Conservation (phyloP, 306 rosid genomes). For the Sicyos baderoa region DNA sequence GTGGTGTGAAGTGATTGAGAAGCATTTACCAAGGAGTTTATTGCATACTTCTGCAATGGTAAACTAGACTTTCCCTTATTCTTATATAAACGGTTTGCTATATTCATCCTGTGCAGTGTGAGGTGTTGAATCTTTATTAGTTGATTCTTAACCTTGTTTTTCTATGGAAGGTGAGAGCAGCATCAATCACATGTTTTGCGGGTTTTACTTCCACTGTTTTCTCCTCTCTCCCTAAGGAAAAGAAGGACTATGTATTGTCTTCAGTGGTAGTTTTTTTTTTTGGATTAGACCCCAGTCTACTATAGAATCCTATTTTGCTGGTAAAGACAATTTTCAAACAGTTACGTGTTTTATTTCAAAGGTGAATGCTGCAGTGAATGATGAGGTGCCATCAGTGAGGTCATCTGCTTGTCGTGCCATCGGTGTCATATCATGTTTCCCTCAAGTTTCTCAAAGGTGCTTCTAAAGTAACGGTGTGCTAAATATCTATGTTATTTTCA, state of each 20-base stretch:
- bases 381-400: conserved; percentile 68
- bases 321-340: conserved; percentile 19
- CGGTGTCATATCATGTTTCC: conserved; percentile 86
- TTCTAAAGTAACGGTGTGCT: conserved; percentile 25
- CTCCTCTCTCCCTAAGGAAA: conserved; percentile 48
- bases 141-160: conserved; percentile 9
- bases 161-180: conserved; percentile 74
- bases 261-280: conserved; percentile 50
- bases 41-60: conserved; percentile 63
- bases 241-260: conserved; percentile 54
- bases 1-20: conserved; percentile 78
- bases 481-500: conserved; percentile 20
- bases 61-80: conserved; percentile 19
- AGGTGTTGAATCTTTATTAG: neutral
- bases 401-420: conserved; percentile 96
- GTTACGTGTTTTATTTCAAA: conserved; percentile 25
- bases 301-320: conserved; percentile 7
- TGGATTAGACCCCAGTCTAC: conserved; percentile 14
- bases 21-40: conserved; percentile 61
- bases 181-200: conserved; percentile 86
- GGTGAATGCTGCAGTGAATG: conserved; percentile 53
- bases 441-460: conserved; percentile 80
- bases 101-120: neutral
- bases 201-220: conserved; percentile 86
- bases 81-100: neutral